Conservation (phyloP, 768 basidiomycete species). For the Ramaria rubella region DNA sequence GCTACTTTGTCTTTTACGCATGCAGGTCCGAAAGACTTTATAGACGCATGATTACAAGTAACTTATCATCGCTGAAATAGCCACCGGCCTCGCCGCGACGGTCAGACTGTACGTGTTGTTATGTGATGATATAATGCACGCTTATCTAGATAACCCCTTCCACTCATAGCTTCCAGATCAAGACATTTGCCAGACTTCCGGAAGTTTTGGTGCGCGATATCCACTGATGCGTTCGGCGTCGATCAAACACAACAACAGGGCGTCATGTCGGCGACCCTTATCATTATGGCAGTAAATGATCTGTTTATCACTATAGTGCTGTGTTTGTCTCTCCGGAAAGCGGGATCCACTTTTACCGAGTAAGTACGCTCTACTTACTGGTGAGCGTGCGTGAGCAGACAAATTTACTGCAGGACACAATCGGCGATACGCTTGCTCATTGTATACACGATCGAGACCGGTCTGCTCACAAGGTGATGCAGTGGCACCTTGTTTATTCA, state of each 20-base stretch:
- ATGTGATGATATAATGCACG: not conserved
- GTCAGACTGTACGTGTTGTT: not conserved
- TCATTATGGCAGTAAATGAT: constrained; percentile 8
- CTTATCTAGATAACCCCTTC: not conserved
- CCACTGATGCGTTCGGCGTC: not conserved
- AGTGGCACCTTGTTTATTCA: not conserved
- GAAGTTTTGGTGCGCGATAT: not conserved
- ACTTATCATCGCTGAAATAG: not conserved
- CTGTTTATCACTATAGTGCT: constrained; percentile 2
- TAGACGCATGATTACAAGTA: not conserved
- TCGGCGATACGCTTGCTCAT: constrained; percentile 4
- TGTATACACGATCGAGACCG: constrained; percentile 7
- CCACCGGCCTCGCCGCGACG: not conserved
- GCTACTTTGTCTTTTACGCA: not conserved
- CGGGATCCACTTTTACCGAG: not conserved
- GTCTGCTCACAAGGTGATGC: constrained; percentile 6
- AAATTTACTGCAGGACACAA: not conserved
- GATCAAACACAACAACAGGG: not conserved
- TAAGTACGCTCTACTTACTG: not conserved
- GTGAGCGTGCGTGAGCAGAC: not conserved
- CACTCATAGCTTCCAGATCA: constrained; percentile 1
- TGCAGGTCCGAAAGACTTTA: not conserved
- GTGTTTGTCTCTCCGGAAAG: not conserved
- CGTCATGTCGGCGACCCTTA: constrained; percentile 3
- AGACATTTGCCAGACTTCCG: not conserved